Conservation (phyloP, 2,329 filamentous ascomycete species). For the Diplodia mutila region DNA sequence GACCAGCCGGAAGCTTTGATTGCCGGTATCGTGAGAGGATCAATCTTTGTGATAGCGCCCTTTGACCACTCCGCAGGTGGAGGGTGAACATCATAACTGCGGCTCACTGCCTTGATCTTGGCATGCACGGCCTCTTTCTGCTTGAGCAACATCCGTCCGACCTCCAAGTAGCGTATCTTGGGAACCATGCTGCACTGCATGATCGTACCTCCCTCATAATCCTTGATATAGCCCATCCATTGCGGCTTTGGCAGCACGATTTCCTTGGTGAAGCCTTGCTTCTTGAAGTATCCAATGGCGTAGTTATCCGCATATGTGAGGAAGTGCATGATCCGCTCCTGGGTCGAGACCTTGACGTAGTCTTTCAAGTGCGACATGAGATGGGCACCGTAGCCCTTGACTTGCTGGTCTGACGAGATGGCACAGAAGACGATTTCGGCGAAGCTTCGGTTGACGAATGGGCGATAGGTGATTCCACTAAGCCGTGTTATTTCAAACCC, state of each 20-base stretch:
- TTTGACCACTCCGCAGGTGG: constrained; percentile 82
- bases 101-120: constrained; percentile 90
- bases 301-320: constrained; percentile 99
- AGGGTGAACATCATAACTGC: constrained; percentile 82
- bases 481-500: background rate
- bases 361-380: constrained; percentile 98
- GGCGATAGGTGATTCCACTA: constrained; percentile 93
- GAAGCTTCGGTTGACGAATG: constrained; percentile 88
- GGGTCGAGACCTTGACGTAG: constrained; percentile 94
- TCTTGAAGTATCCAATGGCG: constrained; percentile 98
- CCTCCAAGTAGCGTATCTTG: constrained; percentile 90
- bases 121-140: constrained; percentile 95
- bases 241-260: constrained; percentile 87
- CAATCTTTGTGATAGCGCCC: constrained; percentile 67
- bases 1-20: constrained; percentile 94
- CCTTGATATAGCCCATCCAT: constrained; percentile 99
- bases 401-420: constrained; percentile 95
- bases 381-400: constrained; percentile 97
- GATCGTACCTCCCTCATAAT: constrained; percentile 97
- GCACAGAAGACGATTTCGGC: constrained; percentile 99
- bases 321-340: constrained; percentile 85
- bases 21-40: constrained; percentile 82
- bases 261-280: constrained; percentile 98
- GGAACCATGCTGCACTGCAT: constrained; percentile 99
- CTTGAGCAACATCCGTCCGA: constrained; percentile 91